Percentiles rank a stretch among this genome's conserved stretches.
phyloP scores from a whole-genome alignment of 345 rosid species.

The Eucalyptus lansdowneana region DNA sequence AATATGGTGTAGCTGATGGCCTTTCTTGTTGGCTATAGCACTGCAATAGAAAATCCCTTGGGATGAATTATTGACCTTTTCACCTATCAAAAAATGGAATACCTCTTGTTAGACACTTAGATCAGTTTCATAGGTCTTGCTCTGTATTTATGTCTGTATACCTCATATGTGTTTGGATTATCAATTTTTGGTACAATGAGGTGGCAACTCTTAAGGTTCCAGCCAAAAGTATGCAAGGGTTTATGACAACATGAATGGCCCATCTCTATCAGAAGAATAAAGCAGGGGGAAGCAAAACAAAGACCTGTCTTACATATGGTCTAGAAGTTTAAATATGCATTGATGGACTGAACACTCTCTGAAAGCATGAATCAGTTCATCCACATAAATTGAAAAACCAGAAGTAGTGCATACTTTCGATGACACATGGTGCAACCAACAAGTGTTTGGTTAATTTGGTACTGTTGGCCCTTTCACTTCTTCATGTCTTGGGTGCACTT shows the following conservation, averaged over 20 bases:
- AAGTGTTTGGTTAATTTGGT: neutral
- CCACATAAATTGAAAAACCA: neutral
- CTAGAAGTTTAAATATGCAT: neutral
- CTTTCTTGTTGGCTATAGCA: neutral
- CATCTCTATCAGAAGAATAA: neutral
- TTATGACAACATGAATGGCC: neutral
- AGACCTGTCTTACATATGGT: neutral
- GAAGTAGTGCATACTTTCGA: neutral
- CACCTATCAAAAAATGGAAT: neutral
- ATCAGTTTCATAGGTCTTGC: no score
- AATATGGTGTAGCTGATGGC: neutral
- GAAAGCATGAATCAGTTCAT: neutral
- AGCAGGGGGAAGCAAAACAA: neutral
- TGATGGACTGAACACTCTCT: neutral
- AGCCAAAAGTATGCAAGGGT: neutral
- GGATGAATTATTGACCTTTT: neutral
- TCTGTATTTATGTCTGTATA: neutral
- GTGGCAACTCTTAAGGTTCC: neutral
- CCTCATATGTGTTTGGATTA: neutral
- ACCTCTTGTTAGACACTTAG: neutral
- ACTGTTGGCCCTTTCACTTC: neutral
- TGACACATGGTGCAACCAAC: neutral
- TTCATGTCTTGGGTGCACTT: neutral
- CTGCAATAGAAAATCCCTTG: neutral
- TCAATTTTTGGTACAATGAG: neutral